These are phyloP conservation scores for Jaltomata sinuosa DNA, from an alignment of 257 asterid species.

Conservation along the genomic window DNA sequence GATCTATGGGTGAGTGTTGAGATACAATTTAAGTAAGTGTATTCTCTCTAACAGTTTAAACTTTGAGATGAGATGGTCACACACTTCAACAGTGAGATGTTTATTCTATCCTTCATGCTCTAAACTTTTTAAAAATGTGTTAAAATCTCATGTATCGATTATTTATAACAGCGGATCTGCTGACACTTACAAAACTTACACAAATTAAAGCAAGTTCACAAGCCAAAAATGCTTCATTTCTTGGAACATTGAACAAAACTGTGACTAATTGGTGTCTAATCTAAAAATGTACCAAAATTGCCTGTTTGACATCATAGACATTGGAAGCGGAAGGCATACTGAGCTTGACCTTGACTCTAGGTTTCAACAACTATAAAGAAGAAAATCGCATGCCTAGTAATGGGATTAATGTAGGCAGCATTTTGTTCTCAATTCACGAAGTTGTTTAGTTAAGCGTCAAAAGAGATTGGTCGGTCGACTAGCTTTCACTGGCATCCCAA, in stretches of 20 bases:
- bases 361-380: background rate
- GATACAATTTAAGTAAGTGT: too few species aligned
- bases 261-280: background rate
- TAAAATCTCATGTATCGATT: background rate
- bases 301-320: background rate
- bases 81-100: too few species aligned
- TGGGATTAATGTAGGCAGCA: background rate
- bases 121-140: background rate
- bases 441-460: constrained; percentile 1
- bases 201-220: background rate
- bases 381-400: background rate
- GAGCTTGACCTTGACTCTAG: background rate
- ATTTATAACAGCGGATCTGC: background rate
- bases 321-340: background rate
- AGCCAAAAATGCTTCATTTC: background rate
- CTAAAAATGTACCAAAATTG: background rate
- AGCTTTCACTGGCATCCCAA: constrained; percentile 21
- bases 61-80: too few species aligned
- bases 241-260: background rate
- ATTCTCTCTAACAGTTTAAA: too few species aligned
- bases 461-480: constrained; percentile 28
- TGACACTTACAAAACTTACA: background rate
- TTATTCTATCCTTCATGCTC: too few species aligned
- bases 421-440: background rate
- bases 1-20: too few species aligned